Evolutionary conservation across 768 basidiomycete species (phyloP).

Genomic region (Coprinopsis sp.): DNA sequence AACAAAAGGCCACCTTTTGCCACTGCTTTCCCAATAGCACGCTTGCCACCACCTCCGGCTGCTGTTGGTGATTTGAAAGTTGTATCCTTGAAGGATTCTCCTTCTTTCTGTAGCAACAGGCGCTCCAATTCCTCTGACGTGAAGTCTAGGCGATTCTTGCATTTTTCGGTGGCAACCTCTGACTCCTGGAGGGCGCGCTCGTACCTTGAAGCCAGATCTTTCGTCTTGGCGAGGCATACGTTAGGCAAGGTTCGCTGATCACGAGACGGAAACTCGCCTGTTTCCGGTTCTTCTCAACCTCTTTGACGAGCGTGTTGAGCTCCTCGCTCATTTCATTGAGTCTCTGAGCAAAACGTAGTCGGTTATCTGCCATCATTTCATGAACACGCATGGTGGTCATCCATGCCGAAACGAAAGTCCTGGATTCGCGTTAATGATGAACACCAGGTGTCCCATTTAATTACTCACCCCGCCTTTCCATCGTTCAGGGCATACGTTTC

Average conservation of each 20-base stretch:
- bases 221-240: slow-evolving; percentile 52
- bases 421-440: slow-evolving; percentile 8
- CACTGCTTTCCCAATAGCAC: slow-evolving; percentile 86
- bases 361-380: slow-evolving; percentile 86
- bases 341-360: slow-evolving; percentile 78
- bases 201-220: slow-evolving; percentile 84
- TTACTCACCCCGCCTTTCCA: slow-evolving; percentile 87
- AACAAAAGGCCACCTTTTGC: slow-evolving; percentile 85
- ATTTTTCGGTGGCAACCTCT: slow-evolving; percentile 82
- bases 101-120: slow-evolving; percentile 89
- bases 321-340: slow-evolving; percentile 98
- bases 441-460: not conserved
- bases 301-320: slow-evolving; percentile 73
- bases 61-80: slow-evolving; percentile 59
- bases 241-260: not conserved
- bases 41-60: slow-evolving; percentile 65
- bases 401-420: slow-evolving; percentile 80
- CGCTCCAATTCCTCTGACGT: slow-evolving; percentile 94
- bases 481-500: slow-evolving; percentile 85
- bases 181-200: slow-evolving; percentile 88
- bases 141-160: slow-evolving; percentile 78
- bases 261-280: slow-evolving; percentile 41
- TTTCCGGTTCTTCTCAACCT: slow-evolving; percentile 94
- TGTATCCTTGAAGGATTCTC: slow-evolving; percentile 85
- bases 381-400: slow-evolving; percentile 83